Base-by-base conservation (phyloP, 768 basidiomycete genomes). In the Boletus coccyginus region DNA sequence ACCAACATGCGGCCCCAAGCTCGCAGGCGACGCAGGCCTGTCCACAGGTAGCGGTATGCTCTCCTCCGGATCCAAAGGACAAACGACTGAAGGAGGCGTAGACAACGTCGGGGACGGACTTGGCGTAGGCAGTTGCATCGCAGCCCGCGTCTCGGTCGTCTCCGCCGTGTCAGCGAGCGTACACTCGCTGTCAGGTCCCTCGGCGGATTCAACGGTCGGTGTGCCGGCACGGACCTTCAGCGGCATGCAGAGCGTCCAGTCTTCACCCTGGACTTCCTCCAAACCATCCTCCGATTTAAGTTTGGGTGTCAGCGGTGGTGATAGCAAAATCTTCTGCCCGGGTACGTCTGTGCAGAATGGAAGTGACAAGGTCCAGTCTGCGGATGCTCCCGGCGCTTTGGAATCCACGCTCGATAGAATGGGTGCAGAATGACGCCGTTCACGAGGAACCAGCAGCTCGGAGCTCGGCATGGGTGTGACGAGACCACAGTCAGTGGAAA, bases 241-340 rank as follows among this genome's bases (percentile, higher is more conserved):
- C 17, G 70, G 67, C 71, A 72, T 73, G 7, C 67, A 71, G 9
- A 71, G 52, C 33, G 70, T 71, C 70, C 70, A 71, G 31, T 71
- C 70, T 7, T 71, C 71, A 24, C 41, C 39, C 21, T 57, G 36
- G 2, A 50, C 46, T 12, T 49, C 62, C n/a, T 63, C 65, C 55
- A 56, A 8, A 11, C 19, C 46, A 0, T 8, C 5, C 35, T 58
- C 51, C 1, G 49, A 16, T n/a, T 59, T 38, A 5, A 32, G 38
- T n/a, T 42, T 29, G 0, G 53, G 57, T 24, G 52, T 50, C 46
- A 46, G 16, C 27, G 16, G 29, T 10, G 56, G 56, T 36, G 56
- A 55, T 0, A 44, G 45, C 7, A 47, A 3, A 9, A 70, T 60
- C 59, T 60, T 58, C 42, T 62, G 47, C 12, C 70, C 70, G 0